phyloP scores from a whole-genome alignment of 139 green algal species.

The Chlorella ohadii region DNA sequence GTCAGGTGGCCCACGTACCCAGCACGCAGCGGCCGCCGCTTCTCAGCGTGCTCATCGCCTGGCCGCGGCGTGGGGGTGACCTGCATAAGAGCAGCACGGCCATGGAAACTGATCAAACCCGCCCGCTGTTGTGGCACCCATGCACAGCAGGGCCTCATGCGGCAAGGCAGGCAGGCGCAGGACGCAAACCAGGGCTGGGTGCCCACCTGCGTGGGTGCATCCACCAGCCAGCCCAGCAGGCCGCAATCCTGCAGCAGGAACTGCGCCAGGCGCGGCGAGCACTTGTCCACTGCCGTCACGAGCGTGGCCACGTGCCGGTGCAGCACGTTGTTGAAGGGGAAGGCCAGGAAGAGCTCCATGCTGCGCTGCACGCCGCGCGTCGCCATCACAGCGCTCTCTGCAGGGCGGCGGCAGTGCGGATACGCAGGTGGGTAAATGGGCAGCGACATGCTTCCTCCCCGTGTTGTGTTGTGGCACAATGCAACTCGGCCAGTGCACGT shows the following conservation, averaged over 20 bases:
- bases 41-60: background rate
- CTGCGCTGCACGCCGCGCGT: constrained; percentile 58
- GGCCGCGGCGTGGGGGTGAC: background rate
- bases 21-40: constrained; percentile 62
- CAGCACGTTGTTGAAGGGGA: constrained; percentile 94
- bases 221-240: constrained; percentile 74
- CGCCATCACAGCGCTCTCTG: constrained; percentile 53
- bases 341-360: constrained; percentile 79
- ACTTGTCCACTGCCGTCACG: constrained; percentile 54
- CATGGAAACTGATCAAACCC: no score
- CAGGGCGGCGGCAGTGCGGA: background rate
- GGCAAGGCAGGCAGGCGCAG: no score
- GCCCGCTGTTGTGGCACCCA: no score
- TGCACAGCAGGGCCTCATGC: no score
- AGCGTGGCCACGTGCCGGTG: constrained; percentile 79
- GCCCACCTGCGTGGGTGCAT: constrained; percentile 58
- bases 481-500: no score
- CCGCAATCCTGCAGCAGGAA: constrained; percentile 75
- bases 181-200: no score
- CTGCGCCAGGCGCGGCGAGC: constrained; percentile 53
- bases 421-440: background rate
- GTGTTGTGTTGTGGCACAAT: no score
- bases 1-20: constrained; percentile 91
- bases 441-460: background rate
- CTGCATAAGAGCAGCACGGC: background rate